These are phyloP conservation scores for Eustoma russellianum DNA, from an alignment of 257 asterid species.

Conservation along the genomic window DNA sequence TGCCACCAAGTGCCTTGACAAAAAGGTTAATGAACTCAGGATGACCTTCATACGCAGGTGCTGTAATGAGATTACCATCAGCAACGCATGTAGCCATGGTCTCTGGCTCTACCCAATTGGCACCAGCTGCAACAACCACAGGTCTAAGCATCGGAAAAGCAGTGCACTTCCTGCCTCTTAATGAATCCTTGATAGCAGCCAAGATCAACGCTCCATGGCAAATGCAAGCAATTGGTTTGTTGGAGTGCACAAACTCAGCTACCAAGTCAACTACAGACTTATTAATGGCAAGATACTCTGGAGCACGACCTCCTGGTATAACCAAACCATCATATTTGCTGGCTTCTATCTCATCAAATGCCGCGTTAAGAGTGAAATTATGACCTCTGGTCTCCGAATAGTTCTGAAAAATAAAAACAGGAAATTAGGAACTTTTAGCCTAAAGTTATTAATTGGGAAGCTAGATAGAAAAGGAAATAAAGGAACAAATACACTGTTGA, in stretches of 20 bases:
- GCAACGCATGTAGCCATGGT: conserved; percentile 58
- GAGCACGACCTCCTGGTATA: conserved; percentile 97
- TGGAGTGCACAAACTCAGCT: conserved; percentile 33
- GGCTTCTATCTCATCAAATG: conserved; percentile 58
- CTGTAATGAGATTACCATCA: conserved; percentile 82
- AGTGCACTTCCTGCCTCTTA: conserved; percentile 69
- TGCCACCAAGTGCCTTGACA: conserved; percentile 78
- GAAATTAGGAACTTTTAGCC: too few relatives aligned
- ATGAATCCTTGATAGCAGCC: conserved; percentile 59
- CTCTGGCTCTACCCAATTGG: conserved; percentile 85
- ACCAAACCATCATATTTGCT: conserved; percentile 71
- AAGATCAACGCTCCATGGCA: conserved; percentile 91
- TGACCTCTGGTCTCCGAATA: conserved; percentile 86
- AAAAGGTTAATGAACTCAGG: conserved; percentile 80
- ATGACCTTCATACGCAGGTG: conserved; percentile 71
- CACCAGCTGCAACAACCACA: conserved; percentile 77
- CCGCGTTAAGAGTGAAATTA: conserved; percentile 78
- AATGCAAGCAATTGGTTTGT: conserved; percentile 67
- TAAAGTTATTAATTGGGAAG: too few relatives aligned
- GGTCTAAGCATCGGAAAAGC: conserved; percentile 75
- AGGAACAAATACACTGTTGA: too few relatives aligned
- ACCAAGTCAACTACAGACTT: conserved; percentile 57
- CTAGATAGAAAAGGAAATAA: too few relatives aligned
- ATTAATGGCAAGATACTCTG: conserved; percentile 80
- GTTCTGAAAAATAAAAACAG: conserved; percentile 38